These are phyloP conservation scores for Calocera cornea DNA, from an alignment of 768 basidiomycete genomes.

Conservation along the genomic window DNA sequence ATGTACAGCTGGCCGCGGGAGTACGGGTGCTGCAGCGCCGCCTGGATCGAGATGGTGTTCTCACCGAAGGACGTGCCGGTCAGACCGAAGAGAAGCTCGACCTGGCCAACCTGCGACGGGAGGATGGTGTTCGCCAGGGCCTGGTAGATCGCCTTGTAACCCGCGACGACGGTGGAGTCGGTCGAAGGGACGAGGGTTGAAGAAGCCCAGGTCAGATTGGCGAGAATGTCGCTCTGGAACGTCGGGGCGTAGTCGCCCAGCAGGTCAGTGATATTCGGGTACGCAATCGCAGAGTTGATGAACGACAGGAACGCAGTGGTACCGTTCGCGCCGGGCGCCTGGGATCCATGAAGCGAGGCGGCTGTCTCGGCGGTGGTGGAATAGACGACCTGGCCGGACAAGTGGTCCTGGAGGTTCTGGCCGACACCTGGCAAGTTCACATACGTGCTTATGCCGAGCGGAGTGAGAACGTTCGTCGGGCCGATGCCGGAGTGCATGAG, in stretches of 20 bases:
- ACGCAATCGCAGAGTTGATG: slow-evolving; percentile 51
- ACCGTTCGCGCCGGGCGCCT: slow-evolving; percentile 14
- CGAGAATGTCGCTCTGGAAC: slow-evolving; percentile 25
- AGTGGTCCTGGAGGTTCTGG: slow-evolving; percentile 45
- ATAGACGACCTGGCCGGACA: slow-evolving; percentile 13
- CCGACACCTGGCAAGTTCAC: slow-evolving; percentile 26
- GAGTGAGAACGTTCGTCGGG: slow-evolving; percentile 32
- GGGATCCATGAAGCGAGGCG: slow-evolving; percentile 18
- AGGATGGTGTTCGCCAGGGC: slow-evolving; percentile 4
- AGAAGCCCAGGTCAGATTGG: slow-evolving; percentile 23
- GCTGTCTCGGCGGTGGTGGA: slow-evolving; percentile 8
- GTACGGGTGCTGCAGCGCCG: slow-evolving; percentile 31
- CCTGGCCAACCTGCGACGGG: slow-evolving; percentile 16
- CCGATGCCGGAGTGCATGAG: slow-evolving; percentile 57
- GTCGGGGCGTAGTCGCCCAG: slow-evolving; percentile 24
- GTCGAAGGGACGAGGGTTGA: slow-evolving; percentile 29
- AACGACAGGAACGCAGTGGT: slow-evolving; percentile 35
- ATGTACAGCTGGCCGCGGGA: slow-evolving; percentile 38
- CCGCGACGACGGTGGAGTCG: slow-evolving; percentile 2
- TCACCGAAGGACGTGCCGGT: slow-evolving; percentile 19
- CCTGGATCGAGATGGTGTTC: slow-evolving; percentile 22
- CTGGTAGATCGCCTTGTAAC: slow-evolving; percentile 8
- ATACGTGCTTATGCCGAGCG: slow-evolving; percentile 36
- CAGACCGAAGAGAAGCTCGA: slow-evolving; percentile 22
- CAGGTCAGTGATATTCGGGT: slow-evolving; percentile 39